Conservation (phyloP, 2,329 filamentous ascomycete species). For the Cryoendolithus antarcticus region DNA sequence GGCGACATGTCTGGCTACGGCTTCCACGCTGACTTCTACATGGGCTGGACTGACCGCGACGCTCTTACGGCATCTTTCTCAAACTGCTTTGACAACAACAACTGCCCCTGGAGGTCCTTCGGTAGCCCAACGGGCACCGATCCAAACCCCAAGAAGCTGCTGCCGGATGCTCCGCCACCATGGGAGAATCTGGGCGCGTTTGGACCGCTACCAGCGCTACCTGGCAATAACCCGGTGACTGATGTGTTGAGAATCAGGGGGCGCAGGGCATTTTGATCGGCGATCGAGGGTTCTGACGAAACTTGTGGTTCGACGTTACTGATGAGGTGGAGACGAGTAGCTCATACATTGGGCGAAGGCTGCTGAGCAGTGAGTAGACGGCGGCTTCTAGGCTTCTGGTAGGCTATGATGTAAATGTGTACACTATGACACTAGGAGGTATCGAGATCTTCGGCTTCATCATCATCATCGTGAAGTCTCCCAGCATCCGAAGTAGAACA, state of each 20-base stretch:
- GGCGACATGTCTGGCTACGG: slow-evolving; percentile 36
- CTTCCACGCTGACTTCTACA: slow-evolving; percentile 39
- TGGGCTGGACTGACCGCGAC: slow-evolving; percentile 40
- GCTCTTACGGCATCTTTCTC: slow-evolving; percentile 42
- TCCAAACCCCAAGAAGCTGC: slow-evolving; percentile 4
- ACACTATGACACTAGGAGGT: too few relatives aligned
- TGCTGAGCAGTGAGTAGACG: too few relatives aligned
- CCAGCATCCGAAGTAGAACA: too few relatives aligned
- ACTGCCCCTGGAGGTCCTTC: slow-evolving; percentile 45
- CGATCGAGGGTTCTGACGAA: too few relatives aligned
- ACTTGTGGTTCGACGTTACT: too few relatives aligned
- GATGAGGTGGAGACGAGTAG: too few relatives aligned
- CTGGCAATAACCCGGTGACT: slow-evolving; percentile 43
- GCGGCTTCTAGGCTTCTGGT: too few relatives aligned
- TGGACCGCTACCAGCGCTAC: slow-evolving; percentile 33
- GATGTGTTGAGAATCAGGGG: background rate
- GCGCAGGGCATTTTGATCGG: background rate
- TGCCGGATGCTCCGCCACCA: background rate
- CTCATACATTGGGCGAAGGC: too few relatives aligned
- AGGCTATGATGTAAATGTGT: too few relatives aligned
- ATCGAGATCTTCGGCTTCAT: too few relatives aligned
- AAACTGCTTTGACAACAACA: slow-evolving; percentile 50
- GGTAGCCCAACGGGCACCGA: slow-evolving; percentile 8
- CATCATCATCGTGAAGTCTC: too few relatives aligned
- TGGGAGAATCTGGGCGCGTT: slow-evolving; percentile 24